These are phyloP conservation scores for Meredithiella fracta DNA, from an alignment of 2,329 filamentous ascomycete genomes.

Conservation along the genomic window DNA sequence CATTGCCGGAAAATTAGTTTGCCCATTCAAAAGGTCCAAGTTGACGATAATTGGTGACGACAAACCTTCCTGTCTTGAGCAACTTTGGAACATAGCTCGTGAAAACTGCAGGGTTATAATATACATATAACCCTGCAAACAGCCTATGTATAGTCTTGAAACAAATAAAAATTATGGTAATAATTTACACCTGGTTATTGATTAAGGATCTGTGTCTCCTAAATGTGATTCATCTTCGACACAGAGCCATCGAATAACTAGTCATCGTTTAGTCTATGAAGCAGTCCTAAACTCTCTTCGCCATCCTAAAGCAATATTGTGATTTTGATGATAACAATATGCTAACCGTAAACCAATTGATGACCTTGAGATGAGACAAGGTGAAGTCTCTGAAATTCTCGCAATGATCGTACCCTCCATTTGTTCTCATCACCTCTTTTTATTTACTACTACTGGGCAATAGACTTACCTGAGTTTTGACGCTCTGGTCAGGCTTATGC, in stretches of 20 bases:
- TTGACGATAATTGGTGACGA: too few species aligned
- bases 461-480: too few species aligned
- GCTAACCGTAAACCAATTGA: not conserved
- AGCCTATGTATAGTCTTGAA: not conserved
- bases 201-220: not conserved
- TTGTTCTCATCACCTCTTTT: too few species aligned
- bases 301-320: not conserved
- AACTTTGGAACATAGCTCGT: too few species aligned
- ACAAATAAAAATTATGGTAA: not conserved
- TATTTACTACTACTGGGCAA: too few species aligned
- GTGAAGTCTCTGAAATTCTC: too few species aligned
- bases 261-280: not conserved
- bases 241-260: not conserved
- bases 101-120: not conserved
- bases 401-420: too few species aligned
- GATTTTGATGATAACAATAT: not conserved
- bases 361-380: not conserved
- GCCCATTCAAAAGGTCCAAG: too few species aligned
- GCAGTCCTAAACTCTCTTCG: not conserved
- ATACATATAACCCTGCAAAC: not conserved
- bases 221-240: not conserved
- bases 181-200: not conserved
- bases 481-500: too few species aligned
- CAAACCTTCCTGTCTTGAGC: too few species aligned
- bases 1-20: too few species aligned